Conservation (phyloP, 768 basidiomycete genomes). For the Amylocystis lapponica region DNA sequence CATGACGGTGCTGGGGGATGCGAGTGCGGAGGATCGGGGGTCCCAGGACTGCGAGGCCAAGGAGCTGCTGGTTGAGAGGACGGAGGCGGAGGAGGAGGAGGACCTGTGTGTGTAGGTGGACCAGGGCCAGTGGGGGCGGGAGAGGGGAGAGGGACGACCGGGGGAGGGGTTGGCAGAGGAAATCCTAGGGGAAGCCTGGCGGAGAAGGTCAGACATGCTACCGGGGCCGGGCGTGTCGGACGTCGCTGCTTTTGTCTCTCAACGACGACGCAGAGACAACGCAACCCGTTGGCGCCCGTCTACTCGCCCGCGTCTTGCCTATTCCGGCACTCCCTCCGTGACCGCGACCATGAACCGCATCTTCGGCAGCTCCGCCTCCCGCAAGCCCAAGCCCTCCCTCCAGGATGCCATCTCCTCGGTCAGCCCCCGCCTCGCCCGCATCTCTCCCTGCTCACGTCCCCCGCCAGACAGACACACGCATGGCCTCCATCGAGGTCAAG, state of each 20-base stretch:
- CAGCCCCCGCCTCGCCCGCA: conserved; percentile 21
- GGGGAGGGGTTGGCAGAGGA: conserved; percentile 19
- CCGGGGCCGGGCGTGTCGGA: too few species aligned
- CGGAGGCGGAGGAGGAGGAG: conserved; percentile 24
- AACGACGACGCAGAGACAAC: too few species aligned
- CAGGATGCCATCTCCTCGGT: conserved; percentile 93
- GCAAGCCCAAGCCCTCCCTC: conserved; percentile 81
- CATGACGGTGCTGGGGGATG: conserved; percentile 18
- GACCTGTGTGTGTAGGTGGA: conserved; percentile 31
- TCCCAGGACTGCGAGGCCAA: conserved; percentile 22
- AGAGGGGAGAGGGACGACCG: conserved; percentile 39
- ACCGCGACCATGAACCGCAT: conserved; percentile 66
- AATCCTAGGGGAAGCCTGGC: not conserved
- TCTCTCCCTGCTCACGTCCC: conserved; percentile 1
- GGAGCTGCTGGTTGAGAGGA: conserved; percentile 20
- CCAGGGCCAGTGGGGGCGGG: conserved; percentile 61
- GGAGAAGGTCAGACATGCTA: conserved; percentile 6
- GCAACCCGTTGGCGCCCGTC: too few species aligned
- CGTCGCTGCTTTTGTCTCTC: too few species aligned
- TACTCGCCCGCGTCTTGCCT: too few species aligned
- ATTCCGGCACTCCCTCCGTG: too few species aligned
- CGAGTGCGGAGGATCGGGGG: conserved; percentile 16
- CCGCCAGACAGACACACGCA: conserved; percentile 76
- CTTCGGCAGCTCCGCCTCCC: conserved; percentile 67
- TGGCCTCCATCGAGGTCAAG: conserved; percentile 92